Evolutionary conservation across 441 rosid genomes (phyloP), one percentile per base, ranked within the genome.

Genomic region (Geranium incanum): DNA sequence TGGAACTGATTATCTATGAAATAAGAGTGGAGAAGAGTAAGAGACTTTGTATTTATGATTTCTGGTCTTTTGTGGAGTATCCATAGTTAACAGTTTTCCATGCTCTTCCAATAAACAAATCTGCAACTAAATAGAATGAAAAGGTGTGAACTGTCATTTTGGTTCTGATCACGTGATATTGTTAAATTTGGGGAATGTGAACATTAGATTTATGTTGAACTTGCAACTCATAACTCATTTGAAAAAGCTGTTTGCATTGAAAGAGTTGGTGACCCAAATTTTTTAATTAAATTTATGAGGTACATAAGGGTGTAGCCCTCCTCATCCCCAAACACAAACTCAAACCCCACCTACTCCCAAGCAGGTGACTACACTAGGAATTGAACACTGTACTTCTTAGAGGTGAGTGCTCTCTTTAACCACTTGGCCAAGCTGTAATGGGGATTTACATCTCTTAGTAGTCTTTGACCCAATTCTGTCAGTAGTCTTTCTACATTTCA

Each of bases 91-190:
- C 12, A 18, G 64, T 18, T 6, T 18, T 1, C 11, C 19, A 23
- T 59, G 64, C 64, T 16, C 23, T 59, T 57, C 63, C 23, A 16
- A 57, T 57, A 18, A 57, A 57, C 63, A 57, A 16, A 57, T 57
- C 23, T 16, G 28, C 63, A 57, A 55, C 16, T 1, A 55, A 15
- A 55, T 55, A 15, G 62, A 6, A 55, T 15, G 62, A 57, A 21
- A 59, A 59, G 21, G 3, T 9, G 12, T 45, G n/a, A 45, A 45
- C 13, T 45, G 52, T 45, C 3, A 9, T 45, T 45, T 59, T 59
- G 23, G 19, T 59, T 18, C 23, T 9, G 28, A 57, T 2, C 9
- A 16, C 63, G 5, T 57, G 64, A 18, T 16, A 5, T 52, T 52
- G 60, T 52, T 52, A 52, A 52, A 15, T 13, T 52, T 16, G 13